Evolutionary conservation across 306 rosid genomes (phyloP).

Genomic region (Prunus salicina): DNA sequence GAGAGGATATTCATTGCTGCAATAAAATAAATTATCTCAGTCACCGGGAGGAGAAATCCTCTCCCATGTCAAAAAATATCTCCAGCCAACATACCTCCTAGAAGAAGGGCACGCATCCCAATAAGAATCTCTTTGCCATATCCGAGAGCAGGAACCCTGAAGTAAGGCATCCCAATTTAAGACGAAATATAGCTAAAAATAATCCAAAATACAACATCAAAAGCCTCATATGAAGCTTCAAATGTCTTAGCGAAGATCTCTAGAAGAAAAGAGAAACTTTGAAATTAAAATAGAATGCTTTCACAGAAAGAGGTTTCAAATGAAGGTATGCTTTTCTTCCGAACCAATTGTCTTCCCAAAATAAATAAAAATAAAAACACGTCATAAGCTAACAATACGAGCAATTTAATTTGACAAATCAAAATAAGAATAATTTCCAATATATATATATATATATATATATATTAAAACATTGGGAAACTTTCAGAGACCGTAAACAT

Average conservation of each 20-base stretch:
- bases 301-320: neutral
- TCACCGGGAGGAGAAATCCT: conserved; percentile 21
- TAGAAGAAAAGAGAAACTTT: neutral
- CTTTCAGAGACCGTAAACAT: neutral
- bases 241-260: neutral
- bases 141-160: conserved; percentile 97
- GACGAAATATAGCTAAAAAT: neutral
- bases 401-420: neutral
- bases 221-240: neutral
- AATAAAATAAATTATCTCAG: conserved; percentile 26
- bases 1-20: conserved; percentile 93
- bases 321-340: neutral
- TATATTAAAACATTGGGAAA: neutral
- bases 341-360: neutral
- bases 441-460: neutral
- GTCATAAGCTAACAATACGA: neutral
- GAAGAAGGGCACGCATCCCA: conserved; percentile 88
- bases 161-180: conserved; percentile 11
- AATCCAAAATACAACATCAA: neutral
- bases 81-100: conserved; percentile 53
- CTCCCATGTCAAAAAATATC: conserved; percentile 13
- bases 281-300: neutral
- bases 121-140: conserved; percentile 96
- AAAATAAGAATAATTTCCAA: neutral
- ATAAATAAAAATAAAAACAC: neutral